Percentiles rank a stretch among this genome's conserved stretches.
Conservation (phyloP, 495 filamentous ascomycete species). For the Hapsidospora chrysogenum region DNA sequence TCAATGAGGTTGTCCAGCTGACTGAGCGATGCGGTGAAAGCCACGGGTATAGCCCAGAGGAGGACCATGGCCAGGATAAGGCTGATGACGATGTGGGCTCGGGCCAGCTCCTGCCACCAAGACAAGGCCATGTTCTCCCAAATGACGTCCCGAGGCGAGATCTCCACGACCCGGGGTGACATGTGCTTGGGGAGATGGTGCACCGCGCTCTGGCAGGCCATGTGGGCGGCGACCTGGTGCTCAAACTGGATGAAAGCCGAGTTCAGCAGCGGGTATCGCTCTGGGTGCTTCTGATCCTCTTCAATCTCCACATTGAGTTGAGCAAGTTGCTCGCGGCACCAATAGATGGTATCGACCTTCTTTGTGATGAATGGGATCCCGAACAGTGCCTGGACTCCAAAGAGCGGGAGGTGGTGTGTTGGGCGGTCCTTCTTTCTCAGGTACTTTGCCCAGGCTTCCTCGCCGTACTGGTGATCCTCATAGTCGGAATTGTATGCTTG, state of each 20-base stretch:
- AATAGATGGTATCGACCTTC: conserved; percentile 91
- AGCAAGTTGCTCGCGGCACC: conserved; percentile 76
- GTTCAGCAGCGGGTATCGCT: conserved; percentile 87
- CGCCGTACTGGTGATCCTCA: conserved; percentile 43
- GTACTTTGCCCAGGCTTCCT: conserved; percentile 74
- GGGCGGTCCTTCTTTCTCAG: conserved; percentile 68
- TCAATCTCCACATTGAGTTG: conserved; percentile 88
- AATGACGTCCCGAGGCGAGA: conserved; percentile 82
- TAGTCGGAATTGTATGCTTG: conserved; percentile 40
- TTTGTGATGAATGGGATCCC: conserved; percentile 64
- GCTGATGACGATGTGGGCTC: conserved; percentile 46
- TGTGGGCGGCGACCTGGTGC: conserved; percentile 91
- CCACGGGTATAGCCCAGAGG: conserved; percentile 83
- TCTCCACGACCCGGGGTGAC: conserved; percentile 83
- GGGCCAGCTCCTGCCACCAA: conserved; percentile 84
- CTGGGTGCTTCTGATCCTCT: conserved; percentile 69
- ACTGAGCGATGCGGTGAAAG: conserved; percentile 68
- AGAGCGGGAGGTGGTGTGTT: conserved; percentile 55
- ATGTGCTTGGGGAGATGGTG: conserved; percentile 91
- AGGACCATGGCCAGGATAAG: conserved; percentile 64
- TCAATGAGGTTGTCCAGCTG: conserved; percentile 53
- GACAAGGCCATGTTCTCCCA: conserved; percentile 97
- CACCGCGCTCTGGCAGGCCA: conserved; percentile 87
- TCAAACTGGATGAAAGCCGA: conserved; percentile 99
- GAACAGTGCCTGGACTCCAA: conserved; percentile 35